Base-by-base conservation (phyloP, 805 yeast genomes). In the Spathaspora arborariae region DNA sequence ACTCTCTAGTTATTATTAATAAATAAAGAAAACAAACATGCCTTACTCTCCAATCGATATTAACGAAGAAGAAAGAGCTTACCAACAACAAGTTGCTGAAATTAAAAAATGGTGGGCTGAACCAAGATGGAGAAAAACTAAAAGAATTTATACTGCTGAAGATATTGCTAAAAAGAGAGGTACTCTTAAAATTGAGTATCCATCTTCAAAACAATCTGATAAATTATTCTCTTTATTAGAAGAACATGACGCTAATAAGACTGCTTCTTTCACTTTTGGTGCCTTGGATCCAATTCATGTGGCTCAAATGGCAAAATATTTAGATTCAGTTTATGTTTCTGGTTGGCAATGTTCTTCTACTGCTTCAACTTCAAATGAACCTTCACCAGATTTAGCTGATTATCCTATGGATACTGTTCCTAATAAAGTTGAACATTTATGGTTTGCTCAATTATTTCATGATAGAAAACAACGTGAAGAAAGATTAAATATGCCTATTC, bases 341-440 rank as follows among this genome's bases (percentile, higher is more conserved):
- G 99, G 99, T 45, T 92, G 99, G 99, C 99, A 92, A 76, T 91
- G 96, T 68, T 90, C 97, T 41, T 90, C 97, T 19, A 92, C 98
- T 45, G 97, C 98, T 45, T 90, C 97, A 15, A 88, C 96, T 37
- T 88, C 97, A 36, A 92, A 92, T 66, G 98, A 92, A 74, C 99
- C 98, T 30, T 88, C 96, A 37, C 98, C 98, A 48, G 99, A 92
- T 76, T 80, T 92, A 62, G 99, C 99, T 45, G 99, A 92, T 72
- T 92, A 92, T 70, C 99, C 99, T 49, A 86, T 86, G 87, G 97
- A 92, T 70, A 92, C 99, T 24, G 99, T 92, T 52, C 99, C 99
- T 63, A 91, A 91, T 78, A 92, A 92, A 78, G 97, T 90, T 56
- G 96, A 92, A 70, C 98, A 92, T 67, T 78, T 92, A 64, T 92